Percentiles rank a stretch among this genome's conserved stretches.
Evolutionary conservation across 2,329 filamentous ascomycete genomes (phyloP).

Genomic region (Didymella pinodella): DNA sequence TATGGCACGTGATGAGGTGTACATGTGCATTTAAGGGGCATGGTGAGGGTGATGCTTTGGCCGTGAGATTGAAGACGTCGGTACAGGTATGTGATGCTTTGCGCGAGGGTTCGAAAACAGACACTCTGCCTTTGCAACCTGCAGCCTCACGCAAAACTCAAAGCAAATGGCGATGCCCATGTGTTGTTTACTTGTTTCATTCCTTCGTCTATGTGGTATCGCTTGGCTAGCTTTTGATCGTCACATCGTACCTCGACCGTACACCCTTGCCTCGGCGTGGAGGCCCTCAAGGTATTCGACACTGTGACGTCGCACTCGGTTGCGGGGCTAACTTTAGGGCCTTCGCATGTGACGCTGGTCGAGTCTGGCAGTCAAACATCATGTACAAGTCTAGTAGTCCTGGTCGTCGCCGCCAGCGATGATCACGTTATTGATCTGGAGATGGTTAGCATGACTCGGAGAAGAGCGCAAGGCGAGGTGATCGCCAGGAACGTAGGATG

Average conservation of each 20-base stretch:
- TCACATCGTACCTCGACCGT: slow-evolving; percentile 14
- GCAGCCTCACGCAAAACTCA: background rate
- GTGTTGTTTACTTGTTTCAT: slow-evolving; percentile 20
- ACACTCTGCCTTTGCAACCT: background rate
- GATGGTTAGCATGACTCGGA: slow-evolving; percentile 25
- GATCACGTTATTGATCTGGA: slow-evolving; percentile 86
- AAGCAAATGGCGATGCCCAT: background rate
- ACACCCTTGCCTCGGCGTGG: slow-evolving; percentile 10
- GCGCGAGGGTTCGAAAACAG: no score
- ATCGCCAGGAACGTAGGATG: slow-evolving; percentile 4
- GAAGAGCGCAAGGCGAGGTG: slow-evolving; percentile 6
- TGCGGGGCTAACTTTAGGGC: slow-evolving; percentile 1
- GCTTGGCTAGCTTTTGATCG: slow-evolving; percentile 19
- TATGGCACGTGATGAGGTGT: no score
- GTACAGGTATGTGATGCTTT: background rate
- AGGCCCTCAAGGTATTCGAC: background rate
- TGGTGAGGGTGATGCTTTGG: no score
- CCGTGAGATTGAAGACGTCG: background rate
- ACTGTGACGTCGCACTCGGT: slow-evolving; percentile 5
- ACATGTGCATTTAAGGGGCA: no score
- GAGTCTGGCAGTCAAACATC: background rate
- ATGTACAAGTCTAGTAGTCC: slow-evolving; percentile 69
- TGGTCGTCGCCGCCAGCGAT: slow-evolving; percentile 86
- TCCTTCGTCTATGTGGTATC: slow-evolving; percentile 28
- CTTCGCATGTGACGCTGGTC: slow-evolving; percentile 3